Base-by-base conservation (phyloP, 2,329 filamentous ascomycete genomes). In the Fulvia fulva region DNA sequence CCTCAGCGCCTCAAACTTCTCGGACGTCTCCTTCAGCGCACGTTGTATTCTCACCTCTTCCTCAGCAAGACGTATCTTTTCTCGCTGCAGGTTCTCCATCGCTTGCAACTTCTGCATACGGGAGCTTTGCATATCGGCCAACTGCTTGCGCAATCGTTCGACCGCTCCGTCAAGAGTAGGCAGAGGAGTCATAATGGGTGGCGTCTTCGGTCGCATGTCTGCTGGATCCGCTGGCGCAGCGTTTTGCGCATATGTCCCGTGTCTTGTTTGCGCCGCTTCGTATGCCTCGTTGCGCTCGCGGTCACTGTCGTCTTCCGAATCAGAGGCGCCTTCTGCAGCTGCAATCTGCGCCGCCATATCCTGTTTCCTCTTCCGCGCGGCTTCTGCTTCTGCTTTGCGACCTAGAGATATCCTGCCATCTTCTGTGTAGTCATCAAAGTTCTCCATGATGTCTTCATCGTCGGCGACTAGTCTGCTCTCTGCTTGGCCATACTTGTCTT, bases 361-460 rank as follows among this genome's bases (percentile, higher is more conserved):
- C 57, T 86, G 83, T 28, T 89, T 84, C 28, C 89, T 54, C 32
- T 55, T 84, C 46, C 81, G 82, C 51, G 83, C 74, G 47, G 82
- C 87, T 65, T 91, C 89, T 21, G 83, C 84, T 74, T 94, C 90
- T 0, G 91, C 91, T 60, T 88, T 89, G 61, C 82, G 85, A 32
- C 91, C 90, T 0, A 97, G 79, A 1, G 89, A 84, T 9, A 97
- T 83, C 7, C 85, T 84, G 8, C 89, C 91, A 70, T 96, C 68
- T 57, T 69, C 90, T 67, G 71, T 74, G 60, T 90, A 96, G 55
- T 93, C 88, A 60, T 97, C 93, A 66, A 96, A 97, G 0, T 91
- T 92, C 75, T 97, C 94, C 37, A 89, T 90, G 0, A 97, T 82
- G 68, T 97, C 91, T 71, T 97, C 93, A 67, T 97, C 93, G 32